Percentiles rank a stretch among this genome's conserved stretches.
Conservation (phyloP, 768 basidiomycete genomes). For the Panaeolus cyanescens region DNA sequence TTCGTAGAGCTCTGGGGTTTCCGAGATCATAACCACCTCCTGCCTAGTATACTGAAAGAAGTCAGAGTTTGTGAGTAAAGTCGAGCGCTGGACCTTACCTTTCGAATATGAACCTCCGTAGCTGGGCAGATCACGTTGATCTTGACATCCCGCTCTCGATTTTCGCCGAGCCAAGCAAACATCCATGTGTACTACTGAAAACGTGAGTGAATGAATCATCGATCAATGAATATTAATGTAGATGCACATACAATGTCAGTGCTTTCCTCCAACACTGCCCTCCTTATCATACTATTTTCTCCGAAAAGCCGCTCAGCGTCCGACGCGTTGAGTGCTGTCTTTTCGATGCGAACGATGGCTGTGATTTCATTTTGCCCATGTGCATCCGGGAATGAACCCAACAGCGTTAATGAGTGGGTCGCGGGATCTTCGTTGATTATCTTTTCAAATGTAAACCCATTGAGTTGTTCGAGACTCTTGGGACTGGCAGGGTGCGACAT, state of each 20-base stretch:
- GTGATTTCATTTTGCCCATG: slow-evolving; percentile 25
- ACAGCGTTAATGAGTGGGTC: slow-evolving; percentile 61
- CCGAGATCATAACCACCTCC: slow-evolving; percentile 67
- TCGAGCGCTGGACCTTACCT: slow-evolving; percentile 51
- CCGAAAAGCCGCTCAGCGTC: slow-evolving; percentile 39
- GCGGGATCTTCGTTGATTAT: slow-evolving; percentile 65
- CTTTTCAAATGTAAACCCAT: slow-evolving; percentile 54
- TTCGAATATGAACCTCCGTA: slow-evolving; percentile 86
- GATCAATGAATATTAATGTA: neutral
- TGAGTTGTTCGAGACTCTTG: slow-evolving; percentile 36
- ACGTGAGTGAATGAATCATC: neutral
- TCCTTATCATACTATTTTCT: slow-evolving; percentile 38
- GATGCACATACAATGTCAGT: slow-evolving; percentile 74
- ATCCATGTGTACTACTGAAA: slow-evolving; percentile 81
- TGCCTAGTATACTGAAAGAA: slow-evolving; percentile 72
- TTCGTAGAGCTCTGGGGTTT: slow-evolving; percentile 81
- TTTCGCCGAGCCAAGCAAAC: slow-evolving; percentile 65
- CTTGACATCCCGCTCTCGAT: slow-evolving; percentile 65
- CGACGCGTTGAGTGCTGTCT: slow-evolving; percentile 60
- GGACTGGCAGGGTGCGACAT: slow-evolving; percentile 38
- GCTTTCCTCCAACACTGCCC: slow-evolving; percentile 49
- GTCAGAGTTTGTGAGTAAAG: neutral
- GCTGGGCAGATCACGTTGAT: slow-evolving; percentile 87
- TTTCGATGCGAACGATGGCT: slow-evolving; percentile 79
- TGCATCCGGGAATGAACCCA: slow-evolving; percentile 60